Base-by-base conservation (phyloP, 169 alveolate species). In the Cryptosporidium bovis region DNA sequence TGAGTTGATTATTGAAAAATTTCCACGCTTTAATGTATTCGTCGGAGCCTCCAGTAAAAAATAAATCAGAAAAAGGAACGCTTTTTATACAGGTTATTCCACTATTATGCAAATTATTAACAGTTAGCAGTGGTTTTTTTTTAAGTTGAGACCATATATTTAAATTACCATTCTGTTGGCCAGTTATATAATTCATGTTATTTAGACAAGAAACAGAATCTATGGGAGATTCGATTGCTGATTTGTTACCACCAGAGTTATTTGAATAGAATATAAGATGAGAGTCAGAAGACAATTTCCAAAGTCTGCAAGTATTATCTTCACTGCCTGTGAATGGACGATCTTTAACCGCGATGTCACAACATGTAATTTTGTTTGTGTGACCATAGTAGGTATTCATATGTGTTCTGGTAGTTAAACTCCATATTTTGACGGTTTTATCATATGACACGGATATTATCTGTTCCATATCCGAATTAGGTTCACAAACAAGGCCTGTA, bases 291-390 rank as follows among this genome's bases (percentile, higher is more conserved):
- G 87, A 77, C 13, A 77, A 34, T 56, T 90, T 90, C 93, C 93
- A 90, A 40, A 65, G 33, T 33, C 93, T 65, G 29, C 77, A 82
- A 16, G 91, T 77, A 31, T 91, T 69, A 55, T 91, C 93, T 50
- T 62, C 91, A 69, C 91, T 12, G 65, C 93, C 51, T 65, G 90
- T 83, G 6, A 91, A 60, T 53, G 93, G 93, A 50, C 92, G 90
- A 64, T 91, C 82, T n/a, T 71, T 64, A 24, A 60, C 51, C 4
- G 84, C 64, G 5, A 65, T 82, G 62, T 85, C 92, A 44, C 90
- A 83, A 40, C 82, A 64, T 31, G 82, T 71, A 36, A 91, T 83
- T 27, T 58, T 71, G 6, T 83, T 53, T 10, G 92, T 66, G 34
- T 91, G 93, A 0, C 93, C 93, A 64, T 87, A 91, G 34, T 82